phyloP scores from a whole-genome alignment of 1,284 basidiomycete genomes.

The Cutaneotrichosporon mucoides region DNA sequence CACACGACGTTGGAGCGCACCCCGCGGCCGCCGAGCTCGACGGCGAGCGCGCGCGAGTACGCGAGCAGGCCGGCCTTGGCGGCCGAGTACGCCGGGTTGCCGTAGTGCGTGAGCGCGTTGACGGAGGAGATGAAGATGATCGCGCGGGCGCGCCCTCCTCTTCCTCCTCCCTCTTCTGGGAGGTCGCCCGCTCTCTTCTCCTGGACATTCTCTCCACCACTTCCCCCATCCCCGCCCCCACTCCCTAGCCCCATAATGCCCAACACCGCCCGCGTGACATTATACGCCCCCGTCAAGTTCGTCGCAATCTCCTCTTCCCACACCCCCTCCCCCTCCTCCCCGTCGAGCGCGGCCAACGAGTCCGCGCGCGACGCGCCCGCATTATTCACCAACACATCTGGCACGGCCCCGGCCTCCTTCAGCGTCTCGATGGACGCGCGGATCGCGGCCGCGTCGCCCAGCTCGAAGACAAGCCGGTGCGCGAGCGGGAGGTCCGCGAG shows the following conservation, averaged over 20 bases:
- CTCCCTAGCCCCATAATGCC: neutral
- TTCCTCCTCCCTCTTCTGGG: too few species aligned
- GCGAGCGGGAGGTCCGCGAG: neutral
- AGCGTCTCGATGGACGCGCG: neutral
- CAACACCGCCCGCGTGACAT: neutral
- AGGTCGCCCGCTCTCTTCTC: too few species aligned
- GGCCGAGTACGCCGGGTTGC: slow-evolving; percentile 1
- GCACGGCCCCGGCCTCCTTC: neutral
- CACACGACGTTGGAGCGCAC: neutral
- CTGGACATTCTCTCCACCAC: too few species aligned
- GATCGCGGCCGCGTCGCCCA: neutral
- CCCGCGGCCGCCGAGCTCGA: neutral
- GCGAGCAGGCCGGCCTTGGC: slow-evolving; percentile 1
- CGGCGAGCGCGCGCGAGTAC: neutral
- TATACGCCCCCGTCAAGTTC: neutral
- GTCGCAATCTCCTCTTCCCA: neutral
- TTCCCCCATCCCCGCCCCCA: too few species aligned
- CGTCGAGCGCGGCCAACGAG: neutral
- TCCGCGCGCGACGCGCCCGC: slow-evolving; percentile 4
- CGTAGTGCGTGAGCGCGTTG: slow-evolving; percentile 3
- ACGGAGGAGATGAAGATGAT: neutral
- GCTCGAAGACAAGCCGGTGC: neutral
- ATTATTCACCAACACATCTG: slow-evolving; percentile 1
- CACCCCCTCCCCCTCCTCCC: neutral
- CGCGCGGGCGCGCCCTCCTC: neutral